phyloP scores from a whole-genome alignment of 2,329 filamentous ascomycete species.

The Calcarisporium arbuscula region DNA sequence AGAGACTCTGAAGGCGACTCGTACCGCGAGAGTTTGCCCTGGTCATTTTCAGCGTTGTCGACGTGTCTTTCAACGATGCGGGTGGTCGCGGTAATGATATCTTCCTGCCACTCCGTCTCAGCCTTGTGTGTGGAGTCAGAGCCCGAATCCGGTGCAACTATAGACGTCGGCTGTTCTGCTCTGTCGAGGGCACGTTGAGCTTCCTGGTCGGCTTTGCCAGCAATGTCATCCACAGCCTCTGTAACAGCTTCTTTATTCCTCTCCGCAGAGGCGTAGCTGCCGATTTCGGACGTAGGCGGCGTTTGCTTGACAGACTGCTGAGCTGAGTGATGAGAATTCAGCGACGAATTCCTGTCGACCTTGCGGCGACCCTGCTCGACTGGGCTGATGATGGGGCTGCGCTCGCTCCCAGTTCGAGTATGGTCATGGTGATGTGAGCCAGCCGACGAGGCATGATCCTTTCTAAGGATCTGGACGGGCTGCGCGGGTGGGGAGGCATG shows the following conservation, averaged over 20 bases:
- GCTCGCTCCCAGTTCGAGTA: constrained; percentile 33
- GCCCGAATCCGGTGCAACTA: constrained; percentile 28
- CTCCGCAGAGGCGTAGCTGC: constrained; percentile 26
- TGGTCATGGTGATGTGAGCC: constrained; percentile 31
- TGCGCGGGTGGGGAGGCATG: constrained; percentile 29
- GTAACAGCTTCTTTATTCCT: constrained; percentile 67
- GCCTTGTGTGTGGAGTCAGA: constrained; percentile 43
- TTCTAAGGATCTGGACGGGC: constrained; percentile 45
- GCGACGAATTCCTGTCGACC: constrained; percentile 27
- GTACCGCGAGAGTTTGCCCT: constrained; percentile 46
- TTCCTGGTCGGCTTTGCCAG: constrained; percentile 42
- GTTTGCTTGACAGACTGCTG: constrained; percentile 16
- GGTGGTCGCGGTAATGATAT: constrained; percentile 2
- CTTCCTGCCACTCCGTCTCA: constrained; percentile 29
- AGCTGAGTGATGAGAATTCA: constrained; percentile 18
- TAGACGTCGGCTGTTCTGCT: constrained; percentile 43
- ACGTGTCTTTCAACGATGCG: constrained; percentile 12
- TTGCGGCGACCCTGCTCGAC: constrained; percentile 33
- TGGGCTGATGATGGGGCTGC: constrained; percentile 38
- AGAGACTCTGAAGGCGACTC: constrained; percentile 27
- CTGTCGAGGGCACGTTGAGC: constrained; percentile 60
- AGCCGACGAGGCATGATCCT: constrained; percentile 34
- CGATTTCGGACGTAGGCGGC: constrained; percentile 24
- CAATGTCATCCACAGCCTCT: constrained; percentile 62
- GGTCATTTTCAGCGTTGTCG: constrained; percentile 49